Percentiles rank a stretch among this genome's conserved stretches.
Evolutionary conservation across 2,329 filamentous ascomycete genomes (phyloP).

Genomic region (Aspergillus uvarum): DNA sequence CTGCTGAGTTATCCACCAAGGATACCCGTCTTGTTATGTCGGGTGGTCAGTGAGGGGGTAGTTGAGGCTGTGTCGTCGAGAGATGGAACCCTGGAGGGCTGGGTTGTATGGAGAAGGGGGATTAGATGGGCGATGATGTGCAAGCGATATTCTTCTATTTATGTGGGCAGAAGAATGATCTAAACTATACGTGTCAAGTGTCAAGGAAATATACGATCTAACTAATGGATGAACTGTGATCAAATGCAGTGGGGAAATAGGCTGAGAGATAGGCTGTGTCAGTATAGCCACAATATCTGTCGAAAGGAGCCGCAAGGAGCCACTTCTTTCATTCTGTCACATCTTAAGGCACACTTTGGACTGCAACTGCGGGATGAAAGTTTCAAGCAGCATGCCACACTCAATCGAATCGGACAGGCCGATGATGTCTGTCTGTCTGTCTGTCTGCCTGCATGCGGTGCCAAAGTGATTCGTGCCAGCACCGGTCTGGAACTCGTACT

Average conservation of each 20-base stretch:
- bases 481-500: background rate
- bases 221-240: background rate
- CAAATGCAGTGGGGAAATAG: too few species aligned
- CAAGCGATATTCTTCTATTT: background rate
- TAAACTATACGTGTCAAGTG: too few species aligned
- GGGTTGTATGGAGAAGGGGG: background rate
- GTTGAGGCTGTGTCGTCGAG: background rate
- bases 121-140: background rate
- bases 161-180: background rate
- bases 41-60: background rate
- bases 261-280: too few species aligned
- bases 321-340: too few species aligned
- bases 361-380: background rate
- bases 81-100: too few species aligned
- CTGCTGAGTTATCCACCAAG: background rate
- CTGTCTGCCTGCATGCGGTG: background rate
- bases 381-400: background rate
- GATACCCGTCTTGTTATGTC: slow-evolving; percentile 1
- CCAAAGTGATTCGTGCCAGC: background rate
- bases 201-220: background rate
- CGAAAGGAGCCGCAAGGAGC: background rate
- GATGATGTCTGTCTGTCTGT: background rate
- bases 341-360: background rate
- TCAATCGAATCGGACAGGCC: background rate
- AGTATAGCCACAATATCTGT: too few species aligned